Percentiles rank a stretch among this genome's conserved stretches.
phyloP scores from a whole-genome alignment of 768 basidiomycete species.

The Boletus speciosus region DNA sequence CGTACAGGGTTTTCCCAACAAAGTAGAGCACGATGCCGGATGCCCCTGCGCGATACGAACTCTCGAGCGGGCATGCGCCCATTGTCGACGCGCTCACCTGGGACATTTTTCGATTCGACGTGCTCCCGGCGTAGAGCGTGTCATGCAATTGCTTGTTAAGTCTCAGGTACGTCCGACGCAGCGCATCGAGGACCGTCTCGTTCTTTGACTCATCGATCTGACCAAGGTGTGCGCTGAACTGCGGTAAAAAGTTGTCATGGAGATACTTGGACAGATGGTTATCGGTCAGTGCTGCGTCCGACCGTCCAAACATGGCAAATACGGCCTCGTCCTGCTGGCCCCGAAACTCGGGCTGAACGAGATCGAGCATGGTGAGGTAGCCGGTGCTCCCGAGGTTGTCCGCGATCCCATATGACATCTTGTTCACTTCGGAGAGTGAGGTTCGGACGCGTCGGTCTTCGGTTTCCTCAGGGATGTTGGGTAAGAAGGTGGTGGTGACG shows the following conservation, averaged over 20 bases:
- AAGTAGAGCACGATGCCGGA: conserved; percentile 88
- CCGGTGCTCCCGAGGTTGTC: conserved; percentile 83
- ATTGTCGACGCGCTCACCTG: conserved; percentile 49
- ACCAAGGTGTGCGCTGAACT: conserved; percentile 59
- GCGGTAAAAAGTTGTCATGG: conserved; percentile 70
- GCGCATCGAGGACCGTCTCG: conserved; percentile 68
- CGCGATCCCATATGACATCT: conserved; percentile 94
- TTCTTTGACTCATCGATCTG: conserved; percentile 32
- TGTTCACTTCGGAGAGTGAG: conserved; percentile 81
- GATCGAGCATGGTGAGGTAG: conserved; percentile 84
- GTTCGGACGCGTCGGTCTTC: conserved; percentile 91
- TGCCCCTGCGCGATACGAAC: conserved; percentile 66
- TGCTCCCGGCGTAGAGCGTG: conserved; percentile 43
- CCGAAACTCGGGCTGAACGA: conserved; percentile 85
- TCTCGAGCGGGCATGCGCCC: conserved; percentile 37
- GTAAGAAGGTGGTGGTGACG: conserved; percentile 63
- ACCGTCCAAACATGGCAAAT: conserved; percentile 94
- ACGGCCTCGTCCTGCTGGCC: conserved; percentile 75
- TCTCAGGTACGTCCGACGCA: conserved; percentile 83
- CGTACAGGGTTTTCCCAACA: conserved; percentile 71
- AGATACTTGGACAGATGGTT: conserved; percentile 79
- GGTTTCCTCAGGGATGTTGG: conserved; percentile 76
- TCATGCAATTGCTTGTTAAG: conserved; percentile 83
- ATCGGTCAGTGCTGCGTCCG: conserved; percentile 51
- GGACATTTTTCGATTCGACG: conserved; percentile 67